Conservation (phyloP, 331 rosid species). For the Telfairia occidentalis region DNA sequence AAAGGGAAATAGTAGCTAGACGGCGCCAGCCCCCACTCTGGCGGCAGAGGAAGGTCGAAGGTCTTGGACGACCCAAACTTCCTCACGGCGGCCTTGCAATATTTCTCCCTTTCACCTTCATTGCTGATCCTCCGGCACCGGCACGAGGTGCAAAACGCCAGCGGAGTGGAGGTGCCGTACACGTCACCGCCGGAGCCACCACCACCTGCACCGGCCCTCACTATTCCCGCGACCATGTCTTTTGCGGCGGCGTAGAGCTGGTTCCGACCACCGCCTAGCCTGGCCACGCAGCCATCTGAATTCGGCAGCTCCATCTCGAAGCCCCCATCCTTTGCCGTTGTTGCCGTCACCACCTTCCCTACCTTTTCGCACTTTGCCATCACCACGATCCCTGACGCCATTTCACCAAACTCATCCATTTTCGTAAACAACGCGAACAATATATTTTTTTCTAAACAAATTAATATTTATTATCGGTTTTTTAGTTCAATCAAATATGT, state of each 20-base stretch:
- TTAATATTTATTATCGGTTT: no score
- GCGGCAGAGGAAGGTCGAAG: slow-evolving; percentile 55
- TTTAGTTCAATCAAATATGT: no score
- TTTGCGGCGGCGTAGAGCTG: slow-evolving; percentile 43
- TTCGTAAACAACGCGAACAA: no score
- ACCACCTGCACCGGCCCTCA: slow-evolving; percentile 19
- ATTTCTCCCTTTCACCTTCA: not conserved
- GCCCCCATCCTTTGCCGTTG: slow-evolving; percentile 49
- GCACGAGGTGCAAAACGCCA: slow-evolving; percentile 49
- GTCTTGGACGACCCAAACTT: slow-evolving; percentile 45
- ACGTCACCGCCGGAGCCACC: slow-evolving; percentile 8
- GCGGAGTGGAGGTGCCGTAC: slow-evolving; percentile 46
- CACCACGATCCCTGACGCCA: slow-evolving; percentile 55
- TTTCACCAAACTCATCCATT: no score
- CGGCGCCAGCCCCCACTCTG: slow-evolving; percentile 83
- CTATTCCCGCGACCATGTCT: slow-evolving; percentile 27
- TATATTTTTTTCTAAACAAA: no score
- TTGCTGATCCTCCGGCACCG: slow-evolving; percentile 39
- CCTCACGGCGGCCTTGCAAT: slow-evolving; percentile 21
- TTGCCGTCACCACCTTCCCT: slow-evolving; percentile 27
- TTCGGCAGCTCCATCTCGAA: slow-evolving; percentile 41
- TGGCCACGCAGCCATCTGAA: slow-evolving; percentile 31
- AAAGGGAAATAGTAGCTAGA: slow-evolving; percentile 60
- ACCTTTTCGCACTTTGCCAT: slow-evolving; percentile 52
- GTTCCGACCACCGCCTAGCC: slow-evolving; percentile 54